These are phyloP conservation scores for Ulvella scutata DNA, from an alignment of 139 green algal genomes.

Conservation along the genomic window DNA sequence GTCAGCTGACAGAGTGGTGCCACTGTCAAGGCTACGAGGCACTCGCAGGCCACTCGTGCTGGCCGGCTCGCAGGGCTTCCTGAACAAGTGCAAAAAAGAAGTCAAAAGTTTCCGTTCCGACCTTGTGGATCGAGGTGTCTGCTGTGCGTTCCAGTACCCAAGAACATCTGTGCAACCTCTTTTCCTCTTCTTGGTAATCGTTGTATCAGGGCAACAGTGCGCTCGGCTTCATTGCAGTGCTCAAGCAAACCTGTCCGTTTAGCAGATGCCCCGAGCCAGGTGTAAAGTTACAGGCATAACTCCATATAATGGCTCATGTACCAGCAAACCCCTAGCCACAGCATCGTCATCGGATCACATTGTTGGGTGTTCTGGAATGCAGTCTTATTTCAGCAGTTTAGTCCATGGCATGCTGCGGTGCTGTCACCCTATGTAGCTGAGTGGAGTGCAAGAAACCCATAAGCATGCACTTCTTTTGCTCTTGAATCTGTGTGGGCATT, in stretches of 20 bases:
- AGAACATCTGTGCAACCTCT: background rate
- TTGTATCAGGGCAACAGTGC: too few relatives aligned
- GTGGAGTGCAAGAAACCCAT: too few relatives aligned
- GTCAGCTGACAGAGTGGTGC: conserved; percentile 31
- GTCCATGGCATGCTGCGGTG: background rate
- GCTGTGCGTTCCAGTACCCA: background rate
- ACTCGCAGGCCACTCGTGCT: conserved; percentile 59
- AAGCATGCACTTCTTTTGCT: too few relatives aligned
- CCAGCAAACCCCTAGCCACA: background rate
- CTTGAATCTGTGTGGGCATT: too few relatives aligned
- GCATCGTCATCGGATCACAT: background rate
- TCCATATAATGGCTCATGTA: background rate
- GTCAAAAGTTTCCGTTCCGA: conserved; percentile 27
- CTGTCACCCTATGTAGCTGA: background rate
- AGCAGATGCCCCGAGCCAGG: background rate
- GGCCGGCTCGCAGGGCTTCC: conserved; percentile 37
- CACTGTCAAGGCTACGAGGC: conserved; percentile 59
- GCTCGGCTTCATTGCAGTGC: background rate
- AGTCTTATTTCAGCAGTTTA: background rate
- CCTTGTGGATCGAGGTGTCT: conserved; percentile 58
- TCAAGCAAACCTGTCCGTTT: background rate
- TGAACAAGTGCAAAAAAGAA: conserved; percentile 31
- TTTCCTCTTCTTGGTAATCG: background rate
- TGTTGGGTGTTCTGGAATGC: background rate
- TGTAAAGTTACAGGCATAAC: background rate